A percentile compares a stretch with the other conserved stretches of the same genome.
Evolutionary conservation across 106 monocot genomes (phyloP).

Genomic region (Alisma plantagoaquatica): DNA sequence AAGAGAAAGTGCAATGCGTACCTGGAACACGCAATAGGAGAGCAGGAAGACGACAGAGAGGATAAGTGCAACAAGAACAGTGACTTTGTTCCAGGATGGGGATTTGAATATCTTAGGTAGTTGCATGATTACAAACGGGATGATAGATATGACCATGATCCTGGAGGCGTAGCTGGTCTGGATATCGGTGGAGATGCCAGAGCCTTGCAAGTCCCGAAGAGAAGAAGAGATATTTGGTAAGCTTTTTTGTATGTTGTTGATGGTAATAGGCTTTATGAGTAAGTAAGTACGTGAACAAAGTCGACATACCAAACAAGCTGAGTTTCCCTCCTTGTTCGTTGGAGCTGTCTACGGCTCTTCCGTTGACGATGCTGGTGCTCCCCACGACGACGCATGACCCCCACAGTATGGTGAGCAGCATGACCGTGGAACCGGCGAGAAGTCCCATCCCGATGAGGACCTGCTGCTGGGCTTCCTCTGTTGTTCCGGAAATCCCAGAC

Average conservation of each 20-base stretch:
- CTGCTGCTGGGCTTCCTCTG: conserved; percentile 70
- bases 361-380: conserved; percentile 52
- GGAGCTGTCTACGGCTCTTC: conserved; percentile 55
- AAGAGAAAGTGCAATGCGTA: conserved; percentile 8
- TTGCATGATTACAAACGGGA: conserved; percentile 74
- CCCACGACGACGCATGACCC: conserved; percentile 78
- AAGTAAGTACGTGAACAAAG: too few relatives aligned
- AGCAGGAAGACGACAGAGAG: conserved; percentile 43
- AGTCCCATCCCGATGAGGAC: conserved; percentile 88
- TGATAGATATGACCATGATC: too few relatives aligned
- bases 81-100: conserved; percentile 27
- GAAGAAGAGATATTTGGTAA: too few relatives aligned
- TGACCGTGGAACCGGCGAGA: conserved; percentile 81
- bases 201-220: too few relatives aligned
- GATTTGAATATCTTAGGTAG: conserved; percentile 58
- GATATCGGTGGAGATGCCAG: too few relatives aligned
- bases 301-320: too few relatives aligned
- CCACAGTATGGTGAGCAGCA: conserved; percentile 76
- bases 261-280: too few relatives aligned
- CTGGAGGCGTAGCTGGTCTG: too few relatives aligned
- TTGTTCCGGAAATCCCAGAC: conserved; percentile 81
- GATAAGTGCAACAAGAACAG: conserved; percentile 47
- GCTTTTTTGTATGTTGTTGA: too few relatives aligned
- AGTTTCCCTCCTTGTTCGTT: too few relatives aligned
- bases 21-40: conserved; percentile 85